A percentile compares a stretch with the other conserved stretches of the same genome.
Conservation (phyloP, 2,329 filamentous ascomycete genomes). For the Exophiala xenobiotica region DNA sequence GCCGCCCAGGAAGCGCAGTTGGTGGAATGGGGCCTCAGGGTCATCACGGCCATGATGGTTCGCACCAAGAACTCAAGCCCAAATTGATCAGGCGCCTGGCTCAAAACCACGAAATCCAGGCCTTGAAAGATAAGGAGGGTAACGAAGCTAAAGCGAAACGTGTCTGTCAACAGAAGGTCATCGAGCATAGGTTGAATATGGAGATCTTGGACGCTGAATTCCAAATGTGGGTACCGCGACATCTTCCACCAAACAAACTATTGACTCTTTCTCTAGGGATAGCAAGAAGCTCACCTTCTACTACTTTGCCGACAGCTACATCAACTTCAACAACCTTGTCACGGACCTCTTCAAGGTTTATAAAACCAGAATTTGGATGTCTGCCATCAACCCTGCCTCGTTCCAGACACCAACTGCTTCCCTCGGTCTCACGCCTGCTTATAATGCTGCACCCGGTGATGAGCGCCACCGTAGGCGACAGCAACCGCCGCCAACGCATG, state of each 20-base stretch:
- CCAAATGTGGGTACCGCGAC: conserved; percentile 73
- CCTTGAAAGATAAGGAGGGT: conserved; percentile 90
- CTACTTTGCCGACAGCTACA: conserved; percentile 96
- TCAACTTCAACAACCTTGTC: conserved; percentile 95
- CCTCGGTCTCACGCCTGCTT: conserved; percentile 59
- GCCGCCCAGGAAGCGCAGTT: conserved; percentile 67
- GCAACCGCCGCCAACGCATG: conserved; percentile 30
- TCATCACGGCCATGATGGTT: conserved; percentile 71
- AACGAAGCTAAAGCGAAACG: conserved; percentile 97
- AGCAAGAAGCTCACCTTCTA: conserved; percentile 99
- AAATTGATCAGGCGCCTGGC: conserved; percentile 96
- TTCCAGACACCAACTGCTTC: conserved; percentile 74
- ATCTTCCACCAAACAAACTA: background rate
- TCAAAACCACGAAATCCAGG: conserved; percentile 84
- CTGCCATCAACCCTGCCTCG: conserved; percentile 94
- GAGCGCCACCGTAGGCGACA: conserved; percentile 23
- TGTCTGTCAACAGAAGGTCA: conserved; percentile 93
- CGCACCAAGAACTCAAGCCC: conserved; percentile 76
- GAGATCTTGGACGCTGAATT: conserved; percentile 98
- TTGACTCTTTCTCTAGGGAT: conserved; percentile 61
- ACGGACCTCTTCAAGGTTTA: conserved; percentile 99
- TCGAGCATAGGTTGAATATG: conserved; percentile 93
- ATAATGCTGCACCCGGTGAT: conserved; percentile 21
- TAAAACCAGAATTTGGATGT: conserved; percentile 99
- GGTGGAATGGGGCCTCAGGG: conserved; percentile 75